Evolutionary conservation across 495 filamentous ascomycete species (phyloP).

Genomic region (Articulospora tetracladia): DNA sequence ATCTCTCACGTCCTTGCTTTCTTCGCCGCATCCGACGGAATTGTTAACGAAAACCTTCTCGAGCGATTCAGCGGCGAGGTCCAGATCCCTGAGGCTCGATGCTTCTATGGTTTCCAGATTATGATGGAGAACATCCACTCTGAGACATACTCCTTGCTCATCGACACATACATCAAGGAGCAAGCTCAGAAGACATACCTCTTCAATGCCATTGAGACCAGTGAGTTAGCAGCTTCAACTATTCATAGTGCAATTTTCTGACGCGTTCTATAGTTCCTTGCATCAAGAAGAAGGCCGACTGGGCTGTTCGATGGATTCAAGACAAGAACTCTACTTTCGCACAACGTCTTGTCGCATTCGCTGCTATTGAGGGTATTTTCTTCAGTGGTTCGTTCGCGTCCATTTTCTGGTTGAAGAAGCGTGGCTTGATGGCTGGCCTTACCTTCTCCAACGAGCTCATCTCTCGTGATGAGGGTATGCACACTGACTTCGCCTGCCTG

Average conservation of each 20-base stretch:
- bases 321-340: conserved; percentile 93
- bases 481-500: conserved; percentile 98
- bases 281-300: conserved; percentile 97
- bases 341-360: conserved; percentile 93
- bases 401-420: conserved; percentile 99
- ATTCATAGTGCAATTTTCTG: not conserved
- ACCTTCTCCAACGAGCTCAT: conserved; percentile 99
- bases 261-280: conserved; percentile 66
- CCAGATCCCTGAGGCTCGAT: conserved; percentile 95
- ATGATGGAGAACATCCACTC: conserved; percentile 99
- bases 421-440: conserved; percentile 95
- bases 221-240: conserved; percentile 42
- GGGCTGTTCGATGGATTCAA: conserved; percentile 92
- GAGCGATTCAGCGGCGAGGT: conserved; percentile 98
- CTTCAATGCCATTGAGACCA: conserved; percentile 98
- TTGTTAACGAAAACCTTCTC: conserved; percentile 98
- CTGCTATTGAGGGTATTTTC: conserved; percentile 98
- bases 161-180: conserved; percentile 99
- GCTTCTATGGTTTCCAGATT: conserved; percentile 99
- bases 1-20: conserved; percentile 98
- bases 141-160: conserved; percentile 98
- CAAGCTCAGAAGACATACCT: conserved; percentile 91
- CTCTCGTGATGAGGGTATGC: conserved; percentile 98
- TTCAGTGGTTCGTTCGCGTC: conserved; percentile 99
- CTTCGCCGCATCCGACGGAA: conserved; percentile 99